Base-by-base conservation (phyloP, 768 basidiomycete species). In the Boletus eberwhitei region DNA sequence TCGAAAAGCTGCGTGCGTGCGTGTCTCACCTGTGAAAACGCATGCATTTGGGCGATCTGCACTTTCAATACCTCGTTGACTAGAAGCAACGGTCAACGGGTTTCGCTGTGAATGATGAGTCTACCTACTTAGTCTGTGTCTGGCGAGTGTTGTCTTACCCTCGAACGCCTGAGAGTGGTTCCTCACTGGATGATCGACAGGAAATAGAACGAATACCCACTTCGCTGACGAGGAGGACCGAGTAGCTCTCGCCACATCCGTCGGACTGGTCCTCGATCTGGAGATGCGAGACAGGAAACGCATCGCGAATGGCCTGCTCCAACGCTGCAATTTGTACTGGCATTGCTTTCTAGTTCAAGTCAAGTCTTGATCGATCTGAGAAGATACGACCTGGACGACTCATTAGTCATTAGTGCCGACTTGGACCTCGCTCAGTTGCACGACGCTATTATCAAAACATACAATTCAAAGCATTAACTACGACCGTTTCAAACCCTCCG, bases 211-310 rank as follows among this genome's bases (percentile, higher is more conserved):
- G 16, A 35, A 26, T 26, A 71, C 78, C 36, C 56, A 86, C 88
- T 65, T 87, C 82, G 74, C 88, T 91, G 61, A 93, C 90, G 31
- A 93, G 77, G 26, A 88, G 64, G 29, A 93, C 78, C 0, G 82
- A 73, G 63, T 90, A 93, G 67, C 76, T 91, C 59, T 90, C 83
- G 3, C 91, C 90, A 61, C 91, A 93, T 7, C 90, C 90, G 59
- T 77, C 87, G 0, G 89, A 91, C 59, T 82, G 79, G 67, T 93
- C 90, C 59, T 84, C 75, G 47, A 93, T 85, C 63, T 90, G 80
- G 14, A 92, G 78, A 63, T 89, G 84, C 3, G 74, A 68, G 38
- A 90, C 81, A 1, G 81, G 79, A 48, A 90, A 79, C 1, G 80
- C 79, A n/a, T 73, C 70, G 56, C 83, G 81, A 57, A 92, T 82